Evolutionary conservation across 345 rosid genomes (phyloP).

Genomic region (Litchi chinensis): DNA sequence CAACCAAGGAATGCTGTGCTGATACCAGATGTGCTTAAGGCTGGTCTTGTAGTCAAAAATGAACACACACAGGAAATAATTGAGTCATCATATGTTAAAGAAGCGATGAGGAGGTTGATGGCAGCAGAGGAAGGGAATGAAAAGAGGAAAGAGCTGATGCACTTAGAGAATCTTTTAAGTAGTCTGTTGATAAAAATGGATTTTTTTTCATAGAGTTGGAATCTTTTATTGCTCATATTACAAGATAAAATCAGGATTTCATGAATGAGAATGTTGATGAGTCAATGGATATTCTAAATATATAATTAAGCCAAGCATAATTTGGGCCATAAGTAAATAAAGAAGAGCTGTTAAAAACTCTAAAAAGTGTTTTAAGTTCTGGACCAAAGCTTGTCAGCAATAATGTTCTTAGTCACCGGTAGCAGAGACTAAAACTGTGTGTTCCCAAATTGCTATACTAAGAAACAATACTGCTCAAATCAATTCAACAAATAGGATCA

Average conservation of each 20-base stretch:
- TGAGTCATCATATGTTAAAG: not conserved
- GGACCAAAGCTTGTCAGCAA: not conserved
- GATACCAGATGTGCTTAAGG: not conserved
- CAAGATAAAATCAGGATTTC: not conserved
- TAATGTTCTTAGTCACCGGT: too few relatives aligned
- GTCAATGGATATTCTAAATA: not conserved
- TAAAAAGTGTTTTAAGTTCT: not conserved
- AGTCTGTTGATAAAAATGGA: not conserved
- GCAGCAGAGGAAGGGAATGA: not conserved
- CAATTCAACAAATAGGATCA: not conserved
- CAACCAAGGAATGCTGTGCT: constrained; percentile 11
- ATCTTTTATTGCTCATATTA: constrained; percentile 1
- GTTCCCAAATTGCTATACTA: not conserved
- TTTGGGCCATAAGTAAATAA: not conserved
- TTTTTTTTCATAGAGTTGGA: not conserved
- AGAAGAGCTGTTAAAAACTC: not conserved
- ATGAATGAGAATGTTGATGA: too few relatives aligned
- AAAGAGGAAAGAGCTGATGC: not conserved
- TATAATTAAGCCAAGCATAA: not conserved
- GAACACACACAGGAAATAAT: not conserved
- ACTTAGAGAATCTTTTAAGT: not conserved
- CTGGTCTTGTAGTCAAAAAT: constrained; percentile 6
- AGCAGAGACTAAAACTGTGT: too few relatives aligned
- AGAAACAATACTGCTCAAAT: not conserved
- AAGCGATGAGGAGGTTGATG: constrained; percentile 2